Percentiles rank a stretch among this genome's conserved stretches.
Conservation (phyloP, 2,329 filamentous ascomycete species). For the Aulographum hederae region DNA sequence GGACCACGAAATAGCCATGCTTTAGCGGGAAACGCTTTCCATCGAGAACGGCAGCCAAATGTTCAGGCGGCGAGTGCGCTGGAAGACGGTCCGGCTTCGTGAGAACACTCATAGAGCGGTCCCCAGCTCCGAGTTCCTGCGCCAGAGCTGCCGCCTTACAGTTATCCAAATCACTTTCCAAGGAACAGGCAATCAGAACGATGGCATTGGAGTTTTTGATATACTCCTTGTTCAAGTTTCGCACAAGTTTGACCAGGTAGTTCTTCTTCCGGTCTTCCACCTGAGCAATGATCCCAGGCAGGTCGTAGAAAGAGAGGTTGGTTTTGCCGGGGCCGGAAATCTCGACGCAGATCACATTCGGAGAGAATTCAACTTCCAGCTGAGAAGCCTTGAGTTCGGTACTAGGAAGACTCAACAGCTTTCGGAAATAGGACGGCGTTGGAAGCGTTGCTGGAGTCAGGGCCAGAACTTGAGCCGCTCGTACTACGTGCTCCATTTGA, state of each 20-base stretch:
- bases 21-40: constrained; percentile 44
- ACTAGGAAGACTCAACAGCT: no score
- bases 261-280: constrained; percentile 35
- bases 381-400: neutral
- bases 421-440: no score
- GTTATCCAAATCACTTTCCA: constrained; percentile 63
- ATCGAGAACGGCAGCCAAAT: constrained; percentile 46
- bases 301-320: constrained; percentile 65
- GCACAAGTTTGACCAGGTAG: constrained; percentile 54
- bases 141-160: constrained; percentile 53
- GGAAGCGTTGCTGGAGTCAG: neutral
- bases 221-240: constrained; percentile 52
- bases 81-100: constrained; percentile 69
- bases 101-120: constrained; percentile 44
- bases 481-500: constrained; percentile 8
- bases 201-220: constrained; percentile 52
- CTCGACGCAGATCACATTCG: constrained; percentile 61
- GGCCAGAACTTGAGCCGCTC: neutral
- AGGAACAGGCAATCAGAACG: constrained; percentile 58
- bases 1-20: constrained; percentile 64
- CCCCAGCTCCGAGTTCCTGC: constrained; percentile 18
- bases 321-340: constrained; percentile 56
- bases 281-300: constrained; percentile 66
- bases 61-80: constrained; percentile 28
- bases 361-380: constrained; percentile 50